Conservation (phyloP, 805 yeast species). For the Pichia manshurica region DNA sequence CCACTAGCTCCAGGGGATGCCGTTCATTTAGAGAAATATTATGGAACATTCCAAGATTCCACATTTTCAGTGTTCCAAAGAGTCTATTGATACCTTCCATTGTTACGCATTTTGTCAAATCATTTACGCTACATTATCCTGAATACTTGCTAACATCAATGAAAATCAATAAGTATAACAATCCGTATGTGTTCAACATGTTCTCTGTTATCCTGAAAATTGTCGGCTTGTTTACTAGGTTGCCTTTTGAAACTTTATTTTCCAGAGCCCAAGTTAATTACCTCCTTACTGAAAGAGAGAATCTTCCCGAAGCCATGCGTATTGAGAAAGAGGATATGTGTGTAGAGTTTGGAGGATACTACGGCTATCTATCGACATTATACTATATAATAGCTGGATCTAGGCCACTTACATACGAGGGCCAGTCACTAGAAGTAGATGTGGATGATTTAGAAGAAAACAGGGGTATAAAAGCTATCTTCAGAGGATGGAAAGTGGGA, state of each 20-base stretch:
- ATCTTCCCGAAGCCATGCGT: slow-evolving; percentile 37
- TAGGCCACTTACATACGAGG: slow-evolving; percentile 25
- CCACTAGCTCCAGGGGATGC: slow-evolving; percentile 38
- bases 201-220: slow-evolving; percentile 56
- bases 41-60: slow-evolving; percentile 38
- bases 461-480: slow-evolving; percentile 47
- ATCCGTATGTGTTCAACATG: slow-evolving; percentile 55
- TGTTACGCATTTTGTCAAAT: slow-evolving; percentile 24
- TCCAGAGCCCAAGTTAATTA: slow-evolving; percentile 77
- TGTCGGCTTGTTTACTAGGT: slow-evolving; percentile 62
- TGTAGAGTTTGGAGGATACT: slow-evolving; percentile 51
- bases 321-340: slow-evolving; percentile 47
- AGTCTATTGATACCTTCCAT: slow-evolving; percentile 62
- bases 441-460: slow-evolving; percentile 34
- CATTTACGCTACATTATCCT: slow-evolving; percentile 28
- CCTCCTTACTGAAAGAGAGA: slow-evolving; percentile 36
- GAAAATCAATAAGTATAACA: slow-evolving; percentile 60
- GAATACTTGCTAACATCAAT: slow-evolving; percentile 56
- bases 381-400: slow-evolving; percentile 41
- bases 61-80: slow-evolving; percentile 46
- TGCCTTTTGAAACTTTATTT: slow-evolving; percentile 84
- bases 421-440: slow-evolving; percentile 24
- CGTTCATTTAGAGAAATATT: slow-evolving; percentile 72
- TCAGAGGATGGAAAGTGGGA: slow-evolving; percentile 92
- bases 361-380: slow-evolving; percentile 49